These are phyloP conservation scores for Penicillium cosmopolitanum DNA, from an alignment of 495 filamentous ascomycete genomes.

Conservation along the genomic window DNA sequence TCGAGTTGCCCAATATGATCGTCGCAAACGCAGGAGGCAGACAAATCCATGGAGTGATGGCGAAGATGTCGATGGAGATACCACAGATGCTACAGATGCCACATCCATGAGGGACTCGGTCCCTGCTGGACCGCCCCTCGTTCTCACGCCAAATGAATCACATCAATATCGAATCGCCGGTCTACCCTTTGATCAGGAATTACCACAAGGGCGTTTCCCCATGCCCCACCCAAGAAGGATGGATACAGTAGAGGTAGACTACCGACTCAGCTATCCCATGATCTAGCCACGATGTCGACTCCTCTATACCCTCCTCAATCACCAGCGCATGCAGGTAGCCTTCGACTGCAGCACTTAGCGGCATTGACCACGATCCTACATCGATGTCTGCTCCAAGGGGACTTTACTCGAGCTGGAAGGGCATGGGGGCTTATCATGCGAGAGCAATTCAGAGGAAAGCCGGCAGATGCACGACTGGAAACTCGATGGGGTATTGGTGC, in stretches of 20 bases:
- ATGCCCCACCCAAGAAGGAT: constrained; percentile 31
- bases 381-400: constrained; percentile 59
- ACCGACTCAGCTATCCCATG: constrained; percentile 21
- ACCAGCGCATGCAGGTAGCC: constrained; percentile 36
- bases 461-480: constrained; percentile 58
- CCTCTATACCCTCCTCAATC: constrained; percentile 44
- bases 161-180: constrained; percentile 53
- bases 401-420: constrained; percentile 64
- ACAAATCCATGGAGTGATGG: constrained; percentile 15
- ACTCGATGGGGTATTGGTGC: constrained; percentile 72
- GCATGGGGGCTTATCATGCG: constrained; percentile 69
- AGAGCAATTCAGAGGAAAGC: constrained; percentile 50
- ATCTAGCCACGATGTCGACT: constrained; percentile 34
- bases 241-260: constrained; percentile 14
- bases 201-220: constrained; percentile 50
- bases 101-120: constrained; percentile 33
- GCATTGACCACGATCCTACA: constrained; percentile 66
- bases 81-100: constrained; percentile 40
- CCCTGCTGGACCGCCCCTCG: constrained; percentile 29
- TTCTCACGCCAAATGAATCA: constrained; percentile 49
- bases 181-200: constrained; percentile 44
- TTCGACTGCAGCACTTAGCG: constrained; percentile 61
- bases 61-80: constrained; percentile 31
- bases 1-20: constrained; percentile 43
- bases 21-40: constrained; percentile 42